phyloP scores from a whole-genome alignment of 2,329 filamentous ascomycete genomes.

The Phyllosticta citribraziliensis region DNA sequence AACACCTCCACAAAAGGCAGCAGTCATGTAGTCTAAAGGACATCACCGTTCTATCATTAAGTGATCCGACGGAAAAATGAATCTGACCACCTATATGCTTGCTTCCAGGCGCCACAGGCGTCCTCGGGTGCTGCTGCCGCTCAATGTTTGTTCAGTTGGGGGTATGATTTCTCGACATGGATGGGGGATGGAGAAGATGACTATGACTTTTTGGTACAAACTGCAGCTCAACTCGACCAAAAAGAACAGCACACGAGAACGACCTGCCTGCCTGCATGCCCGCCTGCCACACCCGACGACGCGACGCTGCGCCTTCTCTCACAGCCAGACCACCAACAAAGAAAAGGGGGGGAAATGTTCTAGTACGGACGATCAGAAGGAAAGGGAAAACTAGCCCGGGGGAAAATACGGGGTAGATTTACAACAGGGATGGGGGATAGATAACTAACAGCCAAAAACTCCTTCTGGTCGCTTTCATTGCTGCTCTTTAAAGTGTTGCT shows the following conservation, averaged over 20 bases:
- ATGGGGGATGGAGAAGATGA: not conserved
- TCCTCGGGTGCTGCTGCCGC: not conserved
- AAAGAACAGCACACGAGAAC: not conserved
- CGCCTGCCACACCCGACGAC: no score
- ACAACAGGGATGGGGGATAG: not conserved
- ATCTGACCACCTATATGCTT: no score
- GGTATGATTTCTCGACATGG: not conserved
- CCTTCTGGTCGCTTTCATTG: not conserved
- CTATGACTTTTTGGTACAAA: not conserved
- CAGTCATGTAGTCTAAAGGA: no score
- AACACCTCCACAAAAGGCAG: no score
- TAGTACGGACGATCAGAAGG: not conserved
- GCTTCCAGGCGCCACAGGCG: not conserved
- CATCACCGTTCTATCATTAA: no score
- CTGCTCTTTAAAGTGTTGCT: not conserved
- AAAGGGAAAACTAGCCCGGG: not conserved
- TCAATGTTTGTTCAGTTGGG: not conserved
- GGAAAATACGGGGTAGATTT: constrained; percentile 3
- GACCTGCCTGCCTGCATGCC: not conserved
- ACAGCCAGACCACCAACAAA: not conserved
- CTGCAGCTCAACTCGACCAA: not conserved
- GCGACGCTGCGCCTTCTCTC: not conserved
- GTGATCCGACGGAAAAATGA: no score
- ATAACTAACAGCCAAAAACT: constrained; percentile 2
- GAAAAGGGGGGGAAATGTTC: not conserved